Conservation (phyloP, 2,329 filamentous ascomycete genomes). For the Mycosphaerella sp. region DNA sequence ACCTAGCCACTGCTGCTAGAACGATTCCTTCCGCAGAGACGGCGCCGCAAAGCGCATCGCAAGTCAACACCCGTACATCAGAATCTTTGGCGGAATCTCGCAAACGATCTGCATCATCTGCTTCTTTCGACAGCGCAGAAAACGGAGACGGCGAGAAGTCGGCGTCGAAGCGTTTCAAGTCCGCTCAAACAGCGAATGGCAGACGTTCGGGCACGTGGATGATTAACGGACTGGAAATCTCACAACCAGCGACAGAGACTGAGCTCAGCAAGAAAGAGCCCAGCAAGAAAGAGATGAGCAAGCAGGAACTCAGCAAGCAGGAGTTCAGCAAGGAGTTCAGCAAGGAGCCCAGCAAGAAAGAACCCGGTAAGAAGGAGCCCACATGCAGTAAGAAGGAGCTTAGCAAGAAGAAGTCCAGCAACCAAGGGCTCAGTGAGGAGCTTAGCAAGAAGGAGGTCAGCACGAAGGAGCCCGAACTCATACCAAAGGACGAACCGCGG, state of each 20-base stretch:
- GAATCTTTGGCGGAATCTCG: not conserved
- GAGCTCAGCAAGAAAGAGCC: not conserved
- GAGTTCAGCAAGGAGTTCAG: not conserved
- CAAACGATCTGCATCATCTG: not conserved
- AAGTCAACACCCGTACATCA: not conserved
- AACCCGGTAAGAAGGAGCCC: not conserved
- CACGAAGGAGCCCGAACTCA: not conserved
- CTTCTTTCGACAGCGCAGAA: not conserved
- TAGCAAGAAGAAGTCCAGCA: too few relatives aligned
- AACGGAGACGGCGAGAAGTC: not conserved
- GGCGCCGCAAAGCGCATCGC: not conserved
- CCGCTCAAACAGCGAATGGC: not conserved
- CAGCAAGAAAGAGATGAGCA: too few relatives aligned
- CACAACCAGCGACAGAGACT: not conserved
- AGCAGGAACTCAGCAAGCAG: too few relatives aligned
- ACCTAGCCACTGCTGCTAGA: not conserved
- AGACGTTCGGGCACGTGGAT: constrained; percentile 2
- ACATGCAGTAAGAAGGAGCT: too few relatives aligned
- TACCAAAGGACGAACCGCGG: constrained; percentile 65
- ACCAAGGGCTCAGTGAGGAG: not conserved
- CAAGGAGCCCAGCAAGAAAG: not conserved
- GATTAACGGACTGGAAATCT: not conserved
- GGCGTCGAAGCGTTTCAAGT: not conserved
- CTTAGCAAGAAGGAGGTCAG: not conserved
- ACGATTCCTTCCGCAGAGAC: not conserved